These are phyloP conservation scores for Fusarium sp. DNA, from an alignment of 2,329 filamentous ascomycete species.

Conservation along the genomic window DNA sequence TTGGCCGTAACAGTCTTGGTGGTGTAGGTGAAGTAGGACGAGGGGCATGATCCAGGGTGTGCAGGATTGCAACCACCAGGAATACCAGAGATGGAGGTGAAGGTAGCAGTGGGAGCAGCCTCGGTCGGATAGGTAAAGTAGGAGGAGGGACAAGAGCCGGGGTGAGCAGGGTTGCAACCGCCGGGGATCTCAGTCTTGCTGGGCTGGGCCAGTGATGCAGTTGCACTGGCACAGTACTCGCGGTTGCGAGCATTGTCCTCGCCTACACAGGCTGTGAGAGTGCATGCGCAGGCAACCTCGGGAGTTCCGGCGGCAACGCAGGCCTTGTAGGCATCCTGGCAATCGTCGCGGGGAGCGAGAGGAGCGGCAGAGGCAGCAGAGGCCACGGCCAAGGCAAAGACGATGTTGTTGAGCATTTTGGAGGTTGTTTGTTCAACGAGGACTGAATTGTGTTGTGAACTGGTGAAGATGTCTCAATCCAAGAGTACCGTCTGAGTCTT, in stretches of 20 bases:
- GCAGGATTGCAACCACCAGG: conserved; percentile 32
- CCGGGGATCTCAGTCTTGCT: conserved; percentile 21
- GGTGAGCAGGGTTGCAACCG: conserved; percentile 20
- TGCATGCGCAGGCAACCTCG: conserved; percentile 27
- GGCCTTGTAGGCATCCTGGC: conserved; percentile 27
- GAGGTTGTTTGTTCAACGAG: background rate
- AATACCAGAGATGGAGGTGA: conserved; percentile 6
- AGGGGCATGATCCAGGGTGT: conserved; percentile 22
- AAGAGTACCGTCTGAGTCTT: too few species aligned
- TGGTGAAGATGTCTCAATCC: background rate
- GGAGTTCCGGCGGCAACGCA: conserved; percentile 22
- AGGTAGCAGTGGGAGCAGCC: conserved; percentile 2
- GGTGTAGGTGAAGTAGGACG: conserved; percentile 16
- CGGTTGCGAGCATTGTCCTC: conserved; percentile 30
- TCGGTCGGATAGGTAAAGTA: conserved; percentile 21
- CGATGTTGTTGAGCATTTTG: conserved; percentile 29
- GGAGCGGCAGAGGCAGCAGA: conserved; percentile 19
- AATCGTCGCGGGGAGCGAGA: conserved; percentile 12
- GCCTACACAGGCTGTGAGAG: conserved; percentile 17
- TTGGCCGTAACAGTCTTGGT: background rate
- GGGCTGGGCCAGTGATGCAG: conserved; percentile 15
- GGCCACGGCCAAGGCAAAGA: conserved; percentile 18
- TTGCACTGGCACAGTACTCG: conserved; percentile 26
- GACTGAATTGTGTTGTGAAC: background rate
- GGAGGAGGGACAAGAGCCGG: conserved; percentile 19